Evolutionary conservation across 345 rosid genomes (phyloP), one percentile per base, ranked within the genome.

Genomic region (Dovyalis caffra): DNA sequence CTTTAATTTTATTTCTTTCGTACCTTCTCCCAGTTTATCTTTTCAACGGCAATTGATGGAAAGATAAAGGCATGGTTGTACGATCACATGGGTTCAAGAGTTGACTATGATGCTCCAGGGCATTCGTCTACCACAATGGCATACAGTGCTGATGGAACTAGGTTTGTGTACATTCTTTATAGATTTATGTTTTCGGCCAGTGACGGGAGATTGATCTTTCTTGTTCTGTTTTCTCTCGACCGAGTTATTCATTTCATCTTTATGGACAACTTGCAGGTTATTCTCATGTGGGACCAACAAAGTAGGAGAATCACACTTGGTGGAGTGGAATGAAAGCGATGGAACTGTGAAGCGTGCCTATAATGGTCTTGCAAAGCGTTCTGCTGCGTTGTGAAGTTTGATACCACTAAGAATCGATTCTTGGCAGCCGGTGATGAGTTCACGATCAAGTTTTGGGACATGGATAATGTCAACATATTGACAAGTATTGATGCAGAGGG

Each of bases 271-370:
- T 49, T 63, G 18, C 71, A 93, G 94, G 85, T 79, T 91, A 78
- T 91, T 91, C 83, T 91, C 94, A 21, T 91, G 92, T 68, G 97
- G 94, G 73, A 90, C 97, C 65, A 91, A 84, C 74, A 91, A 91
- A 83, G 97, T 85, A 74, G 92, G 94, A 68, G 94, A 91, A 64
- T 91, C 97, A 38, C 82, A 67, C 85, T 75, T 91, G 77, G 97
- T 91, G 87, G 97, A 91, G 72, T 91, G 97, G 97, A 90, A 91
- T 86, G 92, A 91, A 85, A 91, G 94, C 77, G 94, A 90, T 86
- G 92, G 94, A 74, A 83, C 87, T 72, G 89, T 91, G 53, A 91
- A 85, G 82, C 86, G 89, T 11, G 62, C 81, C 3, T 91, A 87
- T 82, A 77, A 43, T 71, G 97, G 97, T 75, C 90, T 91, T 75